Evolutionary conservation across 2,329 filamentous ascomycete species (phyloP).

Genomic region (Ceratocystis destructans): DNA sequence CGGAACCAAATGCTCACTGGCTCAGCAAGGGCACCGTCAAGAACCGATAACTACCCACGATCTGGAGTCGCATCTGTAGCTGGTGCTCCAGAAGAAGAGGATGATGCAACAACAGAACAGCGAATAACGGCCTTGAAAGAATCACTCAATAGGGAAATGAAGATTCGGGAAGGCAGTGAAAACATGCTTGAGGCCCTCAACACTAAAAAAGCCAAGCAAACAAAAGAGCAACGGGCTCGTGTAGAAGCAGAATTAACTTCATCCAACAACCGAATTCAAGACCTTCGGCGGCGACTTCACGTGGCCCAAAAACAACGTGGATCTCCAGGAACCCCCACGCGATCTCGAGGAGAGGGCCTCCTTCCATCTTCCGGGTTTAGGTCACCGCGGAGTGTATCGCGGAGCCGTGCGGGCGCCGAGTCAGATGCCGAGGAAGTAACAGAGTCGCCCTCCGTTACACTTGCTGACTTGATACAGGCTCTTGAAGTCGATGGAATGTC

Average conservation of each 20-base stretch:
- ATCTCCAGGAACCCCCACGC: constrained; percentile 38
- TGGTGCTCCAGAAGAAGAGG: constrained; percentile 41
- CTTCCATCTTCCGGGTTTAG: constrained; percentile 36
- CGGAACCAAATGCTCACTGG: constrained; percentile 54
- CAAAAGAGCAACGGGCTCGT: constrained; percentile 64
- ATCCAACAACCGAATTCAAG: constrained; percentile 60
- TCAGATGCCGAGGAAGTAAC: constrained; percentile 53
- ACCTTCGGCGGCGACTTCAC: constrained; percentile 45
- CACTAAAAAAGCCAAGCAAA: constrained; percentile 88
- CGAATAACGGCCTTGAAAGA: constrained; percentile 64
- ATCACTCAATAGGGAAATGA: constrained; percentile 83
- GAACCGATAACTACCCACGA: constrained; percentile 33
- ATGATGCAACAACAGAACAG: constrained; percentile 48
- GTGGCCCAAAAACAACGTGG: constrained; percentile 42
- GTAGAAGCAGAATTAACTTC: constrained; percentile 83
- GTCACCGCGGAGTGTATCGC: constrained; percentile 44
- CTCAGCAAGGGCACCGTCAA: constrained; percentile 44
- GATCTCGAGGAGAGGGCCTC: constrained; percentile 36
- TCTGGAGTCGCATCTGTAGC: constrained; percentile 12
- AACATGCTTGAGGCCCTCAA: constrained; percentile 94
- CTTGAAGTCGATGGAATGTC: constrained; percentile 77
- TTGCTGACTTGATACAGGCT: constrained; percentile 80
- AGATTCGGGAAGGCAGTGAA: constrained; percentile 95
- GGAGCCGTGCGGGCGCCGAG: constrained; percentile 40
- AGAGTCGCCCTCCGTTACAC: constrained; percentile 82